Conservation (phyloP, 2,329 filamentous ascomycete species). For the Diaporthe citriasiana region DNA sequence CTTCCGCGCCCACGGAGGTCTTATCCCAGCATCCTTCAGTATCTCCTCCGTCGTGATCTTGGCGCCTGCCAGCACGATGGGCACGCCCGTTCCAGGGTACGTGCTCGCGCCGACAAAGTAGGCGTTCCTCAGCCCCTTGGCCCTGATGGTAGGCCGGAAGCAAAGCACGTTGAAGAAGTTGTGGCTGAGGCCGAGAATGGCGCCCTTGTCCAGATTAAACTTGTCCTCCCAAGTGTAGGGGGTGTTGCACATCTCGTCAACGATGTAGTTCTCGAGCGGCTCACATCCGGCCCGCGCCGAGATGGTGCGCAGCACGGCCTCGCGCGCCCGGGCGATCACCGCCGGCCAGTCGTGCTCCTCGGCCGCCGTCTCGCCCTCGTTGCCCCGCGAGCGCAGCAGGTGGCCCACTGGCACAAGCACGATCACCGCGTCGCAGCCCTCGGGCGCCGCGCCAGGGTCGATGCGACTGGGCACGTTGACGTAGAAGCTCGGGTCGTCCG, state of each 20-base stretch:
- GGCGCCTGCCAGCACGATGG: constrained; percentile 78
- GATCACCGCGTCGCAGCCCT: constrained; percentile 74
- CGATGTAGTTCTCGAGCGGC: constrained; percentile 62
- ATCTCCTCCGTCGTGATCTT: constrained; percentile 68
- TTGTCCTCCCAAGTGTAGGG: constrained; percentile 74
- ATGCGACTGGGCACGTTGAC: constrained; percentile 81
- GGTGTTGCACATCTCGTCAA: constrained; percentile 76
- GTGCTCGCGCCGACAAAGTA: constrained; percentile 84
- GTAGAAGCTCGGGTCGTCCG: constrained; percentile 80
- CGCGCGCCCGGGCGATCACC: constrained; percentile 71
- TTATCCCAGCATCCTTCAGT: constrained; percentile 51
- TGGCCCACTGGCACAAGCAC: constrained; percentile 82
- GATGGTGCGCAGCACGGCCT: constrained; percentile 73
- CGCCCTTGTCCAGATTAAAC: constrained; percentile 83
- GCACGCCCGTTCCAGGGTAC: constrained; percentile 82
- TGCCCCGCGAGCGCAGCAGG: constrained; percentile 63
- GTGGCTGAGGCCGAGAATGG: constrained; percentile 80
- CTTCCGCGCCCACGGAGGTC: constrained; percentile 49
- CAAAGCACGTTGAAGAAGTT: constrained; percentile 80
- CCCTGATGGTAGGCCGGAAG: constrained; percentile 73
- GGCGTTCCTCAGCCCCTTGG: constrained; percentile 63
- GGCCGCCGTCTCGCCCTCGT: constrained; percentile 49
- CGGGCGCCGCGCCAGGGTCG: constrained; percentile 76
- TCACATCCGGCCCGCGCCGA: constrained; percentile 70
- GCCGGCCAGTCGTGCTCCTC: constrained; percentile 70